Conservation (phyloP, 306 rosid genomes). For the Prunus campanulata region DNA sequence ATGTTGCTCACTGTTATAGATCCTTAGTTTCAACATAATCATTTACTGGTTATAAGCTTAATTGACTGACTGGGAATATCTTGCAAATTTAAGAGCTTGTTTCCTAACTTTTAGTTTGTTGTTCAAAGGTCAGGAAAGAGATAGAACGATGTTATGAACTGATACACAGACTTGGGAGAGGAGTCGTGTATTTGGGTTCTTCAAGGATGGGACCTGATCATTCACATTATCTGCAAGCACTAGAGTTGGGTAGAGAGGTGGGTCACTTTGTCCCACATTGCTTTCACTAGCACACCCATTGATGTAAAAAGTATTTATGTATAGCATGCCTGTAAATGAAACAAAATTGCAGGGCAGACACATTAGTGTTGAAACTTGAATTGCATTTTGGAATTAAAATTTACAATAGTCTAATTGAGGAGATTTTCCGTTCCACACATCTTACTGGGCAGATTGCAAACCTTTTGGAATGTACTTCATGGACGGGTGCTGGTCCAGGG, state of each 20-base stretch:
- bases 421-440: slow-evolving; percentile 1
- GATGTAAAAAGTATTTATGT: not conserved
- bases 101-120: not conserved
- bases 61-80: not conserved
- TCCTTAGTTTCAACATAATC: not conserved
- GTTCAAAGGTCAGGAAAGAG: slow-evolving; percentile 74
- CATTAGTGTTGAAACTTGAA: too few relatives aligned
- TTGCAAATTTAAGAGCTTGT: not conserved
- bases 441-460: slow-evolving; percentile 54
- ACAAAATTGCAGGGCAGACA: too few relatives aligned
- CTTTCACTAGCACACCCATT: not conserved
- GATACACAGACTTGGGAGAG: slow-evolving; percentile 77
- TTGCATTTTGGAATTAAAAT: not conserved
- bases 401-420: not conserved
- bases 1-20: not conserved
- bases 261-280: slow-evolving; percentile 17
- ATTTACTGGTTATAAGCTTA: not conserved
- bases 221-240: slow-evolving; percentile 65
- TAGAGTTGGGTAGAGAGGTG: slow-evolving; percentile 71
- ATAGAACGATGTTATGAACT: slow-evolving; percentile 78
- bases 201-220: slow-evolving; percentile 77
- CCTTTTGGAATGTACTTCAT: slow-evolving; percentile 83
- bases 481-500: slow-evolving; percentile 96
- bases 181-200: slow-evolving; percentile 84
- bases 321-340: not conserved